These are phyloP conservation scores for Pythium brassicae DNA, from an alignment of 352 stramenopile species.

Conservation along the genomic window DNA sequence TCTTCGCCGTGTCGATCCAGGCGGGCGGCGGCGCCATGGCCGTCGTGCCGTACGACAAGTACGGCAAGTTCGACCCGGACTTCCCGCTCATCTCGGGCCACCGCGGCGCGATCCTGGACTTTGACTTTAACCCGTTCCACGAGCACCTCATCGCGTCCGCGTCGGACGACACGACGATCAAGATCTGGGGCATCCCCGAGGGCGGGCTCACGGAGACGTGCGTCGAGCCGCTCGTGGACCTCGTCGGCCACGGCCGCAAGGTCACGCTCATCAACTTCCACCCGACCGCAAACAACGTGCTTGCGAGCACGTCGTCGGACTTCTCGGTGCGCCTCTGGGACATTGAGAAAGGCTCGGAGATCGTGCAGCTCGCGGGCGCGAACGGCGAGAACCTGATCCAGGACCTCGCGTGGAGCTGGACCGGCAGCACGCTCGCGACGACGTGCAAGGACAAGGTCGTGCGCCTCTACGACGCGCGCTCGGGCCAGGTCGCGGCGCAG, in stretches of 20 bases:
- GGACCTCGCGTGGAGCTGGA: conserved; percentile 98
- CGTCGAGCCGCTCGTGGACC: conserved; percentile 93
- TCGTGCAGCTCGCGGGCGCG: conserved; percentile 78
- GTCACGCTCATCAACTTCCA: conserved; percentile 99
- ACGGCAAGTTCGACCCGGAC: conserved; percentile 92
- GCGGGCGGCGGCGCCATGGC: conserved; percentile 88
- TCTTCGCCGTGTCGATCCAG: conserved; percentile 96
- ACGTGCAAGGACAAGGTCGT: conserved; percentile 99
- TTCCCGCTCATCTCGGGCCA: conserved; percentile 96
- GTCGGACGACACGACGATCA: conserved; percentile 97
- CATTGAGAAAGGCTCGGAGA: conserved; percentile 93
- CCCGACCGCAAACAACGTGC: conserved; percentile 96
- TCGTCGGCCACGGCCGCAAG: conserved; percentile 93
- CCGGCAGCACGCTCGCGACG: conserved; percentile 91
- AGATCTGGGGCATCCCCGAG: conserved; percentile 96
- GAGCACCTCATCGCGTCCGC: conserved; percentile 95
- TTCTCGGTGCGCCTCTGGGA: conserved; percentile 99
- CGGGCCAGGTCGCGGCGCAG: conserved; percentile 61
- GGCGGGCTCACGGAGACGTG: conserved; percentile 94
- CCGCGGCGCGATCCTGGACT: conserved; percentile 95
- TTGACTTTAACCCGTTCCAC: conserved; percentile 99
- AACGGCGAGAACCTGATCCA: conserved; percentile 93
- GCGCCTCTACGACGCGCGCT: conserved; percentile 94
- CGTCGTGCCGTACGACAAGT: conserved; percentile 93
- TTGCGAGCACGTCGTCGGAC: conserved; percentile 94